phyloP scores from a whole-genome alignment of 306 rosid species.

The Quercus agrifolia region DNA sequence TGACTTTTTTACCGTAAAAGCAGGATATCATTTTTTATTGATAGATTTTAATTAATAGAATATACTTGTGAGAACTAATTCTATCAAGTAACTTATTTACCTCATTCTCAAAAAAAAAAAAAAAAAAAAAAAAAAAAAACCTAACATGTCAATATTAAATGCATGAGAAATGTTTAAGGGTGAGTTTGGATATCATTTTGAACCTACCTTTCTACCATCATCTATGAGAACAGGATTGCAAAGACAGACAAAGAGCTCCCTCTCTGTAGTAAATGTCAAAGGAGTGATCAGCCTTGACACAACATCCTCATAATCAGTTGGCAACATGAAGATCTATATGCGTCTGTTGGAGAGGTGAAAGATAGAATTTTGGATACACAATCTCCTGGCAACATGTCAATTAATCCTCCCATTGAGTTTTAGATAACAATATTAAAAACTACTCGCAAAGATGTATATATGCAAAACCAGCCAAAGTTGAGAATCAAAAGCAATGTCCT shows the following conservation, averaged over 20 bases:
- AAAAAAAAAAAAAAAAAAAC: too few species aligned
- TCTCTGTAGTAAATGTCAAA: constrained; percentile 32
- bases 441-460: not conserved
- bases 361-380: constrained; percentile 44
- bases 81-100: too few species aligned
- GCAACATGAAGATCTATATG: constrained; percentile 41
- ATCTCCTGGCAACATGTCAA: constrained; percentile 41
- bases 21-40: too few species aligned
- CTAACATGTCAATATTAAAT: not conserved
- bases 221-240: constrained; percentile 44
- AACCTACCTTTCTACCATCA: constrained; percentile 39
- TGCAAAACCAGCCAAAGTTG: too few species aligned
- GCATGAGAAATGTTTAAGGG: too few species aligned
- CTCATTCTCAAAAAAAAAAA: too few species aligned
- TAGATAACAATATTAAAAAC: not conserved
- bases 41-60: too few species aligned
- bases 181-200: not conserved
- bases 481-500: not conserved
- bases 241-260: constrained; percentile 40
- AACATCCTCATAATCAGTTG: constrained; percentile 40
- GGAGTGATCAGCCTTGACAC: constrained; percentile 31
- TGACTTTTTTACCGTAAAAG: too few species aligned
- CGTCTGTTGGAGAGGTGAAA: constrained; percentile 41
- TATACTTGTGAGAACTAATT: too few species aligned
- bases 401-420: not conserved